Percentiles rank a stretch among this genome's conserved stretches.
Conservation (phyloP, 192 early-diverging fungal species). For the Dissophora ornata region DNA sequence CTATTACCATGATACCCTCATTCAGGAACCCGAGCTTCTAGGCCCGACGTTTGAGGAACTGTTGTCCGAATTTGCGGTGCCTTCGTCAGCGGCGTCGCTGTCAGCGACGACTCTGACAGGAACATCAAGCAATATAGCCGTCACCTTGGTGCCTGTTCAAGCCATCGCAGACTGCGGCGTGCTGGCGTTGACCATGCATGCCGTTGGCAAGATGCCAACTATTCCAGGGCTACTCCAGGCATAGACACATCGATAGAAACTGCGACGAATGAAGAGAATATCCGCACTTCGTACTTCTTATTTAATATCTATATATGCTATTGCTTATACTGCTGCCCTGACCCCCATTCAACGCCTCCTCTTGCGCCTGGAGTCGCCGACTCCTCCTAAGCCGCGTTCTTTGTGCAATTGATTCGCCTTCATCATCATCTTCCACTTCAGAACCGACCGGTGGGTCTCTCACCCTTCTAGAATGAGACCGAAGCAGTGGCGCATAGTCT, state of each 20-base stretch:
- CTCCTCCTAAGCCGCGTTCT: constrained; percentile 19
- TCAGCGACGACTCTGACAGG: background rate
- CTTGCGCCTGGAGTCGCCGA: constrained; percentile 8
- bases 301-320: background rate
- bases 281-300: no score
- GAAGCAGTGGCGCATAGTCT: constrained; percentile 2
- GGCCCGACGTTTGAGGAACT: constrained; percentile 8
- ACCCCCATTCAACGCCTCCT: constrained; percentile 2
- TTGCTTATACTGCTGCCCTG: background rate
- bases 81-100: no score
- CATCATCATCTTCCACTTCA: constrained; percentile 3
- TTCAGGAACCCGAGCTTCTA: background rate
- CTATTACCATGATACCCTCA: constrained; percentile 30
- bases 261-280: background rate
- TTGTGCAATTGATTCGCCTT: constrained; percentile 19
- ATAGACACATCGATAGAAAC: background rate
- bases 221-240: constrained; percentile 27
- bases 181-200: constrained; percentile 30
- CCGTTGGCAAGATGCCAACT: constrained; percentile 32
- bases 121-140: constrained; percentile 9
- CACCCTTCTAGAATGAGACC: constrained; percentile 7
- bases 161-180: constrained; percentile 30
- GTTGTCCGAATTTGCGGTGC: background rate
- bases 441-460: constrained; percentile 8
- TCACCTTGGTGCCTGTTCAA: constrained; percentile 39